Conservation (phyloP, 768 basidiomycete genomes). For the Mycena sanguinolenta region DNA sequence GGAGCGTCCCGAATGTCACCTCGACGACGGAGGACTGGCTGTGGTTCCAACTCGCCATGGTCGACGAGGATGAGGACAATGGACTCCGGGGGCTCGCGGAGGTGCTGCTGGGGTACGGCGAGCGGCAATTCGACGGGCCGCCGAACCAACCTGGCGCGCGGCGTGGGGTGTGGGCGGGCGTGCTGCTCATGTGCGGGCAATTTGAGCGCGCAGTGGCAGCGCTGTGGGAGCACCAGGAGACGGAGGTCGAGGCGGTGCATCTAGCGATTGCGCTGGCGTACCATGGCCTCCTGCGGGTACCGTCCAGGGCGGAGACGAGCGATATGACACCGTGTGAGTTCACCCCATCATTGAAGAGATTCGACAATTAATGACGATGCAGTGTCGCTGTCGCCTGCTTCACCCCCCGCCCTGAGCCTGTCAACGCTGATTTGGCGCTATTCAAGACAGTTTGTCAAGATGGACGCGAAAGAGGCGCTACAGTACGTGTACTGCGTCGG, state of each 20-base stretch:
- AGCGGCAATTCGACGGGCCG: slow-evolving; percentile 84
- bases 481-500: slow-evolving; percentile 94
- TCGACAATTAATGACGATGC: neutral
- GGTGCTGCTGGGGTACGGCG: slow-evolving; percentile 81
- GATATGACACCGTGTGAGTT: slow-evolving; percentile 86
- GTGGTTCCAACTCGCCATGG: slow-evolving; percentile 96
- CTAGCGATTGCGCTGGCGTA: slow-evolving; percentile 93
- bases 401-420: slow-evolving; percentile 81
- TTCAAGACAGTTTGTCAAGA: slow-evolving; percentile 90
- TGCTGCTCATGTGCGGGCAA: slow-evolving; percentile 92
- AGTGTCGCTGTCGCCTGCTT: slow-evolving; percentile 81
- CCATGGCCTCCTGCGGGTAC: slow-evolving; percentile 90
- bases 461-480: slow-evolving; percentile 93
- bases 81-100: slow-evolving; percentile 83
- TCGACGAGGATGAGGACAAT: slow-evolving; percentile 86
- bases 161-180: slow-evolving; percentile 82
- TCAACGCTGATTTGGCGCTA: slow-evolving; percentile 93
- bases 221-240: slow-evolving; percentile 87
- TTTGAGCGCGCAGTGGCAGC: slow-evolving; percentile 95
- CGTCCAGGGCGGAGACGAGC: slow-evolving; percentile 83
- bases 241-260: slow-evolving; percentile 95
- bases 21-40: slow-evolving; percentile 97
- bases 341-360: neutral
- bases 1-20: slow-evolving; percentile 87
- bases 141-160: slow-evolving; percentile 69